Evolutionary conservation across 495 filamentous ascomycete genomes (phyloP), one percentile per base, ranked within the genome.

Genomic region (Podospora fimiseda): DNA sequence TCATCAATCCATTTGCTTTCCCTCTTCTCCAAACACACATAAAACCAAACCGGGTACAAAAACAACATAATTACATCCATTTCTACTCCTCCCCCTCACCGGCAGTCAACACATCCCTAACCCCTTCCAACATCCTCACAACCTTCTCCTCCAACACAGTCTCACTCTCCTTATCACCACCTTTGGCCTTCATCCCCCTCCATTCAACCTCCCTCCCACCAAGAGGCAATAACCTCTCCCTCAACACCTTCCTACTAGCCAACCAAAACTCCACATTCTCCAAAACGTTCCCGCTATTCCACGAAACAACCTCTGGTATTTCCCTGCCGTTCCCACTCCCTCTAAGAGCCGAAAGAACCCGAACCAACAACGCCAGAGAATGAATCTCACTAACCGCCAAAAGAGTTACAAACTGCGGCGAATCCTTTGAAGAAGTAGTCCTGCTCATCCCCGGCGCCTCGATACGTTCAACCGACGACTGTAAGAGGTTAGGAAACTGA

Each of bases 211-310:
- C 90, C 57, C 84, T 75, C 56, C 82, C 80, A 36, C 72, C 84
- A 24, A 82, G 75, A n/a, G 89, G 82, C 54, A 89, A 72, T 39
- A 95, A 76, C 51, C 85, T 76, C 24, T 85, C 79, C 33, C 86
- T 72, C 51, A 95, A 67, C 33, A 76, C 68, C 52, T 74, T 72
- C 43, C 78, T 72, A 18, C 84, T 76, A 38, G 76, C 72, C 51
- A 95, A 66, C 72, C 87, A 86, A 47, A 80, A 84, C 53, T 92
- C 86, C 38, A 90, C 81, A 59, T 90, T 87, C 63, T 93, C 90
- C 60, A 83, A 80, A 50, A 90, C 76, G 20, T 75, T 72, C 9
- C 66, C 72, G 38, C 74, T 74, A 59, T 94, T 87, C 86, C 87
- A 95, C 56, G 79, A 77, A 30, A 88, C 40, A 38, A 94, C 73